Conservation (phyloP, 768 basidiomycete species). For the Neoboletus subvelutipes region DNA sequence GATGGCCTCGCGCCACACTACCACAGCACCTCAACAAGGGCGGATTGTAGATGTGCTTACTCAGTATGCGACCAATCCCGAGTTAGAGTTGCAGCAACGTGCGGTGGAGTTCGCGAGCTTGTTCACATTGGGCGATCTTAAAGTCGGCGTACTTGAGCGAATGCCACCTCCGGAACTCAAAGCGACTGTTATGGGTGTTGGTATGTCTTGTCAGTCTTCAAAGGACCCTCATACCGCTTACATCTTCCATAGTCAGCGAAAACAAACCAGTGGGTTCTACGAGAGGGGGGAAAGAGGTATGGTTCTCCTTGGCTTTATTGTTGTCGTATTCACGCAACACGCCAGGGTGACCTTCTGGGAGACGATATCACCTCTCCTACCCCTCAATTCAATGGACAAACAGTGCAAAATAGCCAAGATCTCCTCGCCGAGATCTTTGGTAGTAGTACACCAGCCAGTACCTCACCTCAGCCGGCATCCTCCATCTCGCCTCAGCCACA, state of each 20-base stretch:
- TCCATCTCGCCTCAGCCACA: constrained; percentile 47
- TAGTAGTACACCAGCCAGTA: constrained; percentile 33
- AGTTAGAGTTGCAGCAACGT: constrained; percentile 93
- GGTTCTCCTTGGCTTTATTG: constrained; percentile 13
- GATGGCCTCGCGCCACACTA: constrained; percentile 77
- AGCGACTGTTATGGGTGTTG: constrained; percentile 92
- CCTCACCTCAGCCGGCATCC: constrained; percentile 36
- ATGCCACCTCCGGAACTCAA: constrained; percentile 99
- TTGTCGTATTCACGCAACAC: constrained; percentile 3
- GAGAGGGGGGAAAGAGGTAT: constrained; percentile 68
- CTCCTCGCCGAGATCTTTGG: constrained; percentile 94
- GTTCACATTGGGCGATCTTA: constrained; percentile 72
- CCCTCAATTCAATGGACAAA: constrained; percentile 42
- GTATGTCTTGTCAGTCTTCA: constrained; percentile 43
- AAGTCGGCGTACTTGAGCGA: constrained; percentile 86
- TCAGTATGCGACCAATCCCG: constrained; percentile 83
- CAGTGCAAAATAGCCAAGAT: constrained; percentile 70
- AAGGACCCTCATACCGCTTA: constrained; percentile 1
- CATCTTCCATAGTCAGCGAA: constrained; percentile 70
- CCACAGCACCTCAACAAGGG: constrained; percentile 65
- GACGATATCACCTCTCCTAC: constrained; percentile 59
- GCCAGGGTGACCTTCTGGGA: constrained; percentile 72
- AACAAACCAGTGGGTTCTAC: constrained; percentile 95
- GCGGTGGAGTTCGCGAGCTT: constrained; percentile 92
- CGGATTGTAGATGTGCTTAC: constrained; percentile 76